Percentiles rank a stretch among this genome's conserved stretches.
phyloP scores from a whole-genome alignment of 2,329 filamentous ascomycete species.

The Thielaviopsis ethacetica region DNA sequence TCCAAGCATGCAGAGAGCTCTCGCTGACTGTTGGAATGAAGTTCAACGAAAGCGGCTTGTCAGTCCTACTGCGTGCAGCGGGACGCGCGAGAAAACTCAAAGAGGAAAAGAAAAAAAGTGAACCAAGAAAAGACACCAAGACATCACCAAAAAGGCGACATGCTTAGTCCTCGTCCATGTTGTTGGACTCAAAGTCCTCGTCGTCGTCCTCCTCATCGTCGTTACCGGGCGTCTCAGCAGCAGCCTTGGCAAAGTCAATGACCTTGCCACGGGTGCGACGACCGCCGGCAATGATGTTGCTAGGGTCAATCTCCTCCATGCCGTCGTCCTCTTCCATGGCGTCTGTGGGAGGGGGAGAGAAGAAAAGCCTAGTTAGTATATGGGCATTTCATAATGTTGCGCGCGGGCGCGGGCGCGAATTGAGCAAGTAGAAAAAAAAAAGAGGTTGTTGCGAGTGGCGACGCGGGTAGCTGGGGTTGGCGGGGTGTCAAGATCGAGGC shows the following conservation, averaged over 20 bases:
- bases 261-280: conserved; percentile 79
- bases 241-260: conserved; percentile 88
- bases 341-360: conserved; percentile 19
- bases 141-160: neutral
- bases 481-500: neutral
- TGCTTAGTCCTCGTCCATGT: conserved; percentile 46
- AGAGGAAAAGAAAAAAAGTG: neutral
- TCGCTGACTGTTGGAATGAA: neutral
- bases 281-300: conserved; percentile 68
- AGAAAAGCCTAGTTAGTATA: conserved; percentile 16
- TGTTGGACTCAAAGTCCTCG: conserved; percentile 52
- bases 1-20: neutral
- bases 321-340: conserved; percentile 53
- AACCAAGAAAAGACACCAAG: neutral
- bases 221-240: conserved; percentile 56
- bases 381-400: too few relatives aligned
- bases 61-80: neutral
- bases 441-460: neutral
- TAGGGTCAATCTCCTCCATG: conserved; percentile 78
- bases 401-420: too few relatives aligned
- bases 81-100: neutral
- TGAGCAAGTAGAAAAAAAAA: neutral
- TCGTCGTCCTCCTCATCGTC: conserved; percentile 71
- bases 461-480: neutral
- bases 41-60: neutral